Evolutionary conservation across 2,329 filamentous ascomycete species (phyloP), one percentile per base, ranked within the genome.

Genomic region (Colletotrichum magnum): DNA sequence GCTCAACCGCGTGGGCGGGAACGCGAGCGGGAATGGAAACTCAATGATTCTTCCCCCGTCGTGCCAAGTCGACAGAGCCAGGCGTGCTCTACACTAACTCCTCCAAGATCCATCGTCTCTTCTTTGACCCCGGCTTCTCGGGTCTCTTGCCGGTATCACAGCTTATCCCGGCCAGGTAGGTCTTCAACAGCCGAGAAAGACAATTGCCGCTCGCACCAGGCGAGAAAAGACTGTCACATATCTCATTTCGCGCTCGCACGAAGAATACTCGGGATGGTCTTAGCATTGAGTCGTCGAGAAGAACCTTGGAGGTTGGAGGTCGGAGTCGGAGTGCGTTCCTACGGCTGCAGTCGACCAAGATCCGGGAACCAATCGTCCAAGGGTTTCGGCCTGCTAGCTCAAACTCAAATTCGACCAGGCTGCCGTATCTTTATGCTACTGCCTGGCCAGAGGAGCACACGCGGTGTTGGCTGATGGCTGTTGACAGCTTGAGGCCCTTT

Each of bases 361-460:
- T 15, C 6, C 41, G 26, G 39, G 32, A 10, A 28, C 39, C 59
- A 62, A 36, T 68, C 36, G 53, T 7, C 24, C 21, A 26, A 18
- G 28, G 45, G 48, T 43, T 53, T 43, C 18, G 16, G 28, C 9
- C 61, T 54, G 48, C 32, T 58, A 65, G 65, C 39, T n/a, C 32
- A 48, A 59, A 65, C 65, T 65, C 65, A 68, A 68, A 68, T 26
- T 15, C 26, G 32, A 64, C 47, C 47, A 18, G 47, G 21, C n/a
- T 9, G 6, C n/a, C 13, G 10, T 50, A 50, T 24, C 21, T 9
- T 28, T 52, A 28, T 54, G 21, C 48, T 26, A 59, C 9, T 7
- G 18, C 47, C 21, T 36, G 32, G 32, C 10, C 32, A 10, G 32
- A 36, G 32, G 10, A 36, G 32, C 32, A 36, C 7, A 36, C 32